Evolutionary conservation across 768 basidiomycete genomes (phyloP).

Genomic region (Tephrocybe sp.): DNA sequence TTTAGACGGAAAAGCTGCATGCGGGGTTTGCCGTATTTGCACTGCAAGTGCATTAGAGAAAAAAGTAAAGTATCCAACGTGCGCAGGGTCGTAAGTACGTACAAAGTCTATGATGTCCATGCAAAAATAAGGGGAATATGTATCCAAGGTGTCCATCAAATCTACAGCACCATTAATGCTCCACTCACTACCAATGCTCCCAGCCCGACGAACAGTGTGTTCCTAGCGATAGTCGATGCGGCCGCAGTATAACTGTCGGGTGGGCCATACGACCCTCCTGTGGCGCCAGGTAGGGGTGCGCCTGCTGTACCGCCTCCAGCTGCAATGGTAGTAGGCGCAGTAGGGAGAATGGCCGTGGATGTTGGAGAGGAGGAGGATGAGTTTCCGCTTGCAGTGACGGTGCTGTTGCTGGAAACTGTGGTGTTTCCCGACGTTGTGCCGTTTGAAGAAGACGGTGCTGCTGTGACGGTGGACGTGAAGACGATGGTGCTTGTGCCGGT

Average conservation of each 20-base stretch:
- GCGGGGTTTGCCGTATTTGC: conserved; percentile 12
- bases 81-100: conserved; percentile 6
- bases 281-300: conserved; percentile 62
- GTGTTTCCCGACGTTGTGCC: conserved; percentile 5
- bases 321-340: conserved; percentile 54
- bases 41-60: neutral
- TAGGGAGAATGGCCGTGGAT: conserved; percentile 46
- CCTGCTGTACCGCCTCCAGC: conserved; percentile 54
- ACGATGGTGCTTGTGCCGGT: conserved; percentile 42
- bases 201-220: conserved; percentile 41
- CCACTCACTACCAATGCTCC: conserved; percentile 52
- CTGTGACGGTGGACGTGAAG: conserved; percentile 42
- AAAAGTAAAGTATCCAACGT: neutral
- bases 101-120: conserved; percentile 16
- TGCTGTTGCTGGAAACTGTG: conserved; percentile 21
- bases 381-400: conserved; percentile 26
- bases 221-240: conserved; percentile 46
- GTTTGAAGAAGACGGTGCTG: conserved; percentile 13
- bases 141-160: conserved; percentile 2
- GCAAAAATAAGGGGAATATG: conserved; percentile 5
- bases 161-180: conserved; percentile 44
- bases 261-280: conserved; percentile 63
- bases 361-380: conserved; percentile 34
- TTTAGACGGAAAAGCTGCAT: neutral
- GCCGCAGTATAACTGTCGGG: conserved; percentile 64